Base-by-base conservation (phyloP, 1,284 basidiomycete species). In the Fereydounia khargensis region DNA sequence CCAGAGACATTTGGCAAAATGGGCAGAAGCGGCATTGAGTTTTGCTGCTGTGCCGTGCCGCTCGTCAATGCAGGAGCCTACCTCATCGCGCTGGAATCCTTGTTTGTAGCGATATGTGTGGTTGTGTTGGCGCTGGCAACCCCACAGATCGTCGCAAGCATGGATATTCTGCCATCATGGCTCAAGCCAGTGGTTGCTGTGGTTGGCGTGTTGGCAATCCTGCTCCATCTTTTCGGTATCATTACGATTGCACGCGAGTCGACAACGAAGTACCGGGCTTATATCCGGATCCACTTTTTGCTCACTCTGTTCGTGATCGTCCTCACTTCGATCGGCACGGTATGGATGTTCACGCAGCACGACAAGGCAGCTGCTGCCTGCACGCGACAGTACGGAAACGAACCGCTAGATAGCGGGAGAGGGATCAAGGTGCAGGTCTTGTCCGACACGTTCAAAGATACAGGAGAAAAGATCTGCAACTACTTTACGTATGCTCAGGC, bases 41-140 rank as follows among this genome's bases (percentile, higher is more conserved):
- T 63, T 39, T 63, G 60, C 60, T 63, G 60, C 25, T 46, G 53
- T 1, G 35, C 47, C 13, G 46, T 63, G 17, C 55, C 63, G 3
- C 51, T 65, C 25, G 44, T 65, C 45, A 65, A 65, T 33, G 42
- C 41, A 0, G 63, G 63, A 3, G 42, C 55, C 16, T 65, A 65
- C 46, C 44, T 62, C 6, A 50, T 63, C 33, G 37, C 53, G 7
- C 44, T 65, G 30, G 63, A 65, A 23, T 60, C 46, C 32, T 48
- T 45, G 19, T 50, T 65, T 32, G 59, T 65, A 3, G 36, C 54
- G 3, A 41, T 52, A 11, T 58, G 48, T 30, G 39, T 63, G 37
- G 47, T 57, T 36, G 44, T 56, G 3, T 54, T 63, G 19, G 54
- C 43, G 34, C 35, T 52, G 4, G 49, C 40, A 0, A 47, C 63